Percentiles rank a stretch among this genome's conserved stretches.
These are phyloP conservation scores for Saxispiralis lemnorum DNA, from an alignment of 495 filamentous ascomycete species.

Conservation along the genomic window DNA sequence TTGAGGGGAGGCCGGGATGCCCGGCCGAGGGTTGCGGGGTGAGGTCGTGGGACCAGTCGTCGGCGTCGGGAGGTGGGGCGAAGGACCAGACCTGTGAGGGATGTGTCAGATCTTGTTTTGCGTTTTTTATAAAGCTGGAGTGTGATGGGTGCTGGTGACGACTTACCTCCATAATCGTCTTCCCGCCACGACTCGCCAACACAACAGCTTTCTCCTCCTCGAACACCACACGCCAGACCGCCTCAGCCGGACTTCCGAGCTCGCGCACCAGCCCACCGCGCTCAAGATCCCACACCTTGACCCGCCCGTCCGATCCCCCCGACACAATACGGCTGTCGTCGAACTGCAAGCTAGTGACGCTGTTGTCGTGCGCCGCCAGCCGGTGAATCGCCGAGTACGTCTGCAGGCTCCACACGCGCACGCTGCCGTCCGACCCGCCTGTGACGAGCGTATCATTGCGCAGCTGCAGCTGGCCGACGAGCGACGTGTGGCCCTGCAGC, in stretches of 20 bases:
- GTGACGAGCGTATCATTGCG: conserved; percentile 85
- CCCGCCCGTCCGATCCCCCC: conserved; percentile 85
- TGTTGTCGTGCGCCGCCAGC: conserved; percentile 94
- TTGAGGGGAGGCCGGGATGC: background rate
- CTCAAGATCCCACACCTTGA: conserved; percentile 93
- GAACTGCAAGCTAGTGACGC: conserved; percentile 91
- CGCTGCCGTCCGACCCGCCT: conserved; percentile 85
- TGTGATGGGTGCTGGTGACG: background rate
- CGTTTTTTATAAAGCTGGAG: background rate
- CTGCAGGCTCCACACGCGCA: conserved; percentile 84
- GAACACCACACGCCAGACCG: conserved; percentile 94
- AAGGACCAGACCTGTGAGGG: conserved; percentile 66
- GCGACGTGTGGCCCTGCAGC: conserved; percentile 86
- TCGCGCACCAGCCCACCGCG: conserved; percentile 81
- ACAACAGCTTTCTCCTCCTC: conserved; percentile 96
- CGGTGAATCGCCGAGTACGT: conserved; percentile 81
- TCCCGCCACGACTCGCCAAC: conserved; percentile 63
- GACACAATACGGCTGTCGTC: conserved; percentile 87
- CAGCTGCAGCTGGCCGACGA: conserved; percentile 96
- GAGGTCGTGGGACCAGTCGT: background rate
- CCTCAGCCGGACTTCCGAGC: conserved; percentile 73
- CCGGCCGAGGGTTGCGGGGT: background rate
- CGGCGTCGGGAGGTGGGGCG: conserved; percentile 51
- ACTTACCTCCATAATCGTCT: conserved; percentile 92
- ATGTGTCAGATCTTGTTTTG: background rate